Conservation (phyloP, 352 stramenopile genomes). For the Thraustotheca clavata region DNA sequence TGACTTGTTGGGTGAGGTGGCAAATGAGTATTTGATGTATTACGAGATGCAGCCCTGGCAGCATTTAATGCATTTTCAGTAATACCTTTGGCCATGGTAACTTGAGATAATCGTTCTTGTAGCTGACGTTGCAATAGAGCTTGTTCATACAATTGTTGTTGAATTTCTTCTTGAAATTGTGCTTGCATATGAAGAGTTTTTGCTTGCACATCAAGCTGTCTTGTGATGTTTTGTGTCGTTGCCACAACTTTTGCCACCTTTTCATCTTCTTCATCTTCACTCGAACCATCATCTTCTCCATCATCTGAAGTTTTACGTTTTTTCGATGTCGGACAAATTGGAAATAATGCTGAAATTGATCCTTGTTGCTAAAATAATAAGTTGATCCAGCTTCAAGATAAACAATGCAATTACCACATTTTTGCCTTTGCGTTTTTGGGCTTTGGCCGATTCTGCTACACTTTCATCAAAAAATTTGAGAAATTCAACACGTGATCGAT, state of each 20-base stretch:
- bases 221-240: slow-evolving; percentile 12
- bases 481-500: slow-evolving; percentile 76
- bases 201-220: slow-evolving; percentile 17
- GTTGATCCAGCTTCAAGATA: too few relatives aligned
- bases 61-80: neutral
- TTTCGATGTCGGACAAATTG: slow-evolving; percentile 35
- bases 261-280: slow-evolving; percentile 23
- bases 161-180: slow-evolving; percentile 21
- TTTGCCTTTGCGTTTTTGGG: slow-evolving; percentile 18
- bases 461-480: slow-evolving; percentile 81
- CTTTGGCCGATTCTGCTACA: slow-evolving; percentile 24
- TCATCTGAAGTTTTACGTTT: slow-evolving; percentile 34
- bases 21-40: neutral
- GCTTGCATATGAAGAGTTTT: slow-evolving; percentile 19
- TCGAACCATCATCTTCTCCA: slow-evolving; percentile 29
- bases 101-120: slow-evolving; percentile 12
- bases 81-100: slow-evolving; percentile 15
- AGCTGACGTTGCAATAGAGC: slow-evolving; percentile 14
- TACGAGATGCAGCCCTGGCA: neutral
- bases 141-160: slow-evolving; percentile 20
- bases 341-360: slow-evolving; percentile 36
- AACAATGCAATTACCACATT: slow-evolving; percentile 14
- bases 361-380: slow-evolving; percentile 5
- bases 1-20: neutral
- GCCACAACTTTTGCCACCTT: slow-evolving; percentile 20